A percentile compares a stretch with the other conserved stretches of the same genome.
Evolutionary conservation across 257 asterid species (phyloP).

Genomic region (Haberlea rhodopensis): DNA sequence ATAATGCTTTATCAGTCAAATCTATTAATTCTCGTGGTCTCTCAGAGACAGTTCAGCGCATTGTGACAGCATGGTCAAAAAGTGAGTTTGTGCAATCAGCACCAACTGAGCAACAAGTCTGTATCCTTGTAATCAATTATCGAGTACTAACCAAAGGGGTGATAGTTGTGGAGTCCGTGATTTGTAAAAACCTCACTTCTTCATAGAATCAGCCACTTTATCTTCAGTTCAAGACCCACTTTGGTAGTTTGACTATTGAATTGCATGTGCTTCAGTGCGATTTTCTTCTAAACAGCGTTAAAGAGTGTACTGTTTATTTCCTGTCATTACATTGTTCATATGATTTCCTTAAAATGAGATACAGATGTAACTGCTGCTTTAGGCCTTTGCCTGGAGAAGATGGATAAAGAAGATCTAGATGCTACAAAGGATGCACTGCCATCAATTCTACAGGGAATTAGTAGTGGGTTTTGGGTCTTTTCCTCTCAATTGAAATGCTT

Average conservation of each 20-base stretch:
- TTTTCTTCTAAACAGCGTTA: constrained; percentile 17
- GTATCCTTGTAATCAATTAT: constrained; percentile 62
- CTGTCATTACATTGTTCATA: constrained; percentile 5
- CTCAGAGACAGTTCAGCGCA: constrained; percentile 66
- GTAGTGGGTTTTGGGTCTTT: constrained; percentile 49
- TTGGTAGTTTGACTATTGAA: constrained; percentile 12
- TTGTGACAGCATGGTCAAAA: constrained; percentile 76
- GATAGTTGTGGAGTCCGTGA: constrained; percentile 8
- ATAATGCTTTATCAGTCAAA: constrained; percentile 31
- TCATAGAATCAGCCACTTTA: constrained; percentile 7
- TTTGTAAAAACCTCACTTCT: constrained; percentile 17
- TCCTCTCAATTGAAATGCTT: constrained; percentile 25
- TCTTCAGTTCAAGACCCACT: constrained; percentile 17
- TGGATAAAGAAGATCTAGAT: constrained; percentile 81
- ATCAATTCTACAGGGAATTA: constrained; percentile 87
- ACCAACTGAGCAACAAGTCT: constrained; percentile 83
- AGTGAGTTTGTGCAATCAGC: constrained; percentile 86
- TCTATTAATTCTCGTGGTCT: constrained; percentile 46
- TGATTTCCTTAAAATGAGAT: constrained; percentile 45
- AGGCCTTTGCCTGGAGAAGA: constrained; percentile 94
- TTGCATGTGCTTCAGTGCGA: constrained; percentile 13
- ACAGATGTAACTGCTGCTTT: constrained; percentile 88
- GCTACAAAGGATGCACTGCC: constrained; percentile 75
- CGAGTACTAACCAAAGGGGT: constrained; percentile 14
- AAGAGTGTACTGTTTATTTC: neutral